These are phyloP conservation scores for Globisporangium spinosum DNA, from an alignment of 352 stramenopile species.

Conservation along the genomic window DNA sequence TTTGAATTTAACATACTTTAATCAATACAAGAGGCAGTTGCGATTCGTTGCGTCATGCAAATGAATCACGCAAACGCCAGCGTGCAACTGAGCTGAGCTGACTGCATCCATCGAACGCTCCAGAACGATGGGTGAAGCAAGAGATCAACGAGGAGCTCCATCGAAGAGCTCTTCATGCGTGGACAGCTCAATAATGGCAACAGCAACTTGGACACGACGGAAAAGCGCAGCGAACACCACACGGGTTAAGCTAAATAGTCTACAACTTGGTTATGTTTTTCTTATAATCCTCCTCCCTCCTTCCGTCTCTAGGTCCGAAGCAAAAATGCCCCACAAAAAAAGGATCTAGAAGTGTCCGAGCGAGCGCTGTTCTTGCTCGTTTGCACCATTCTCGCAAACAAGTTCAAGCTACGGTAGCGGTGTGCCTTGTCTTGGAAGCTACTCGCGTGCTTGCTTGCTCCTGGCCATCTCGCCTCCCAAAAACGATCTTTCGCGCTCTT, in stretches of 20 bases:
- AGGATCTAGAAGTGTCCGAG: background rate
- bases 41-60: background rate
- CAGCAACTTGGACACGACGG: background rate
- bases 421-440: too few relatives aligned
- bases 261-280: conserved; percentile 32
- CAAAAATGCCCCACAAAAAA: conserved; percentile 8
- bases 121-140: background rate
- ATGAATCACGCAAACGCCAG: conserved; percentile 1
- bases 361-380: background rate
- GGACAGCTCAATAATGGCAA: background rate
- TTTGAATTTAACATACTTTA: background rate
- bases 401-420: too few relatives aligned
- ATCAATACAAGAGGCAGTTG: background rate
- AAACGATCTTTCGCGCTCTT: conserved; percentile 6
- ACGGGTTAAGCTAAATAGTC: conserved; percentile 43
- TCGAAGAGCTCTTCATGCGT: background rate
- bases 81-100: too few relatives aligned
- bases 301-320: background rate
- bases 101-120: background rate
- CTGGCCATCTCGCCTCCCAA: background rate
- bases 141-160: background rate
- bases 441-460: background rate
- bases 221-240: conserved; percentile 3
- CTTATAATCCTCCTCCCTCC: conserved; percentile 8
- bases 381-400: too few relatives aligned